A percentile compares a stretch with the other conserved stretches of the same genome.
phyloP scores from a whole-genome alignment of 1,139 yeast species.

The Debaryomyces sp. region DNA sequence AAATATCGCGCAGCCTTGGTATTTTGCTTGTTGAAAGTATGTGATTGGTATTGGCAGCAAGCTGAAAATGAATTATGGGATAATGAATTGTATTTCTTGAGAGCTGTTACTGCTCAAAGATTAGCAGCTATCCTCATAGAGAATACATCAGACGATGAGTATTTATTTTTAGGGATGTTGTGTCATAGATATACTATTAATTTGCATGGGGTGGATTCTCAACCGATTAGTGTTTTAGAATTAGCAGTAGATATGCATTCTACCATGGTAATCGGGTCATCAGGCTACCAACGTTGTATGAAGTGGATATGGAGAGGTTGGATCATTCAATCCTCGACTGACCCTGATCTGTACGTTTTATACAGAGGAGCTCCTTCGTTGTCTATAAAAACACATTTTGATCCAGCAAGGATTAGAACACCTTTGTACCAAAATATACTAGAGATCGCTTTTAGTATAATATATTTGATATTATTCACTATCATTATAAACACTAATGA shows the following conservation, averaged over 20 bases:
- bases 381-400: conserved; percentile 65
- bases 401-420: conserved; percentile 81
- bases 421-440: conserved; percentile 79
- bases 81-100: conserved; percentile 58
- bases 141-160: conserved; percentile 56
- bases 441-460: conserved; percentile 67
- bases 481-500: conserved; percentile 59
- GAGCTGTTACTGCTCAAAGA: conserved; percentile 72
- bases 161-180: conserved; percentile 72
- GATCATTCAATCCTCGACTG: conserved; percentile 76
- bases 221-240: conserved; percentile 74
- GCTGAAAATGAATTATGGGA: conserved; percentile 66
- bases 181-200: conserved; percentile 75
- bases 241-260: conserved; percentile 87
- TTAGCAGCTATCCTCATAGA: conserved; percentile 75
- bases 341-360: conserved; percentile 68
- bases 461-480: conserved; percentile 66
- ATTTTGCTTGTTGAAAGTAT: conserved; percentile 73
- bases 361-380: conserved; percentile 64
- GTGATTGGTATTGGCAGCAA: conserved; percentile 74
- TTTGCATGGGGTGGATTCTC: conserved; percentile 61
- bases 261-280: conserved; percentile 71
- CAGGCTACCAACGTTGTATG: conserved; percentile 84
- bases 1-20: conserved; percentile 69
- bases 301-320: conserved; percentile 95